Evolutionary conservation across 106 monocot genomes (phyloP), one percentile per base, ranked within the genome.

Genomic region (Triglochin maritima): DNA sequence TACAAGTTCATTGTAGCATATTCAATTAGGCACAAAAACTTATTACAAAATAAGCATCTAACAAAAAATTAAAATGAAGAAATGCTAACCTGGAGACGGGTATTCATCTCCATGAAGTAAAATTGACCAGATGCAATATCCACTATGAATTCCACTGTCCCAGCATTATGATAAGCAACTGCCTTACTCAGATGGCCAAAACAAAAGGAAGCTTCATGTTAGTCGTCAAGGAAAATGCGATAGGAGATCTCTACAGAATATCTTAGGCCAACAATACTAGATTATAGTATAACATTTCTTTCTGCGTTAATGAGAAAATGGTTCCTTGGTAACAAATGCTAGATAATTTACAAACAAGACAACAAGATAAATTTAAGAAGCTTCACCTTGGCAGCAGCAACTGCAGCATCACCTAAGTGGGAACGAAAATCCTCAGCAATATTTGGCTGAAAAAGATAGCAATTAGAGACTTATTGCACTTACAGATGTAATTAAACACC

Each of bases 71-170:
- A 3, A 63, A 63, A 45, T 45, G 13, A 7, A 63, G 15, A 41
- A 14, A 13, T 57, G 57, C 57, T 12, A 29, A 98, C 98, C 86
- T 98, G 98, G 79, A 98, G 91, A 43, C 98, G 88, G 44, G 98
- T 98, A 75, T 98, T 98, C 98, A 98, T 98, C 80, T 98, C 98
- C 98, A 98, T 98, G 80, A 98, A 98, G 76, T 84, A 98, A 73
- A 98, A 98, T 71, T 88, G 17, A 47, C 80, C 82, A 4, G 98
- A 92, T 50, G 72, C 15, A 13, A 88, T 98, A 59, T 98, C 98
- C 83, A 98, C 85, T 44, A 98, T 98, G 77, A 98, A 98, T 59
- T 98, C 98, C 69, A 98, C 98, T 12, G 98, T 98, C 65, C 98
- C 98, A 71, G 98, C 98, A 82, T 77, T 98, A 66, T 89, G 73